Percentiles rank a stretch among this genome's conserved stretches.
Evolutionary conservation across 768 basidiomycete species (phyloP).

Genomic region (Amanita thiersii): DNA sequence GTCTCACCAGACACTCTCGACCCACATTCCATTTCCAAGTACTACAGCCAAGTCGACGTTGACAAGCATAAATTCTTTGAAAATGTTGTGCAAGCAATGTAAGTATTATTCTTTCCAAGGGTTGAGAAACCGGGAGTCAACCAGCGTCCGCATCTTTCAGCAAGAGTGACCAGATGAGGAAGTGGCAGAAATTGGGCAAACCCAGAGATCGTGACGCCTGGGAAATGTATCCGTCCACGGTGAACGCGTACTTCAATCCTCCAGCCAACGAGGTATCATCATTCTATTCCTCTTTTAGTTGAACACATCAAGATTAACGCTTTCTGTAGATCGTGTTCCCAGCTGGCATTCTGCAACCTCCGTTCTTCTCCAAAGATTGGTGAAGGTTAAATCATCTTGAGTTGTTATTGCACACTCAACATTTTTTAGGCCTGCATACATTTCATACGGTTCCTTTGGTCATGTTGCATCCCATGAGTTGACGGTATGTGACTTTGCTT

Average conservation of each 20-base stretch:
- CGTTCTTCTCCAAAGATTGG: conserved; percentile 84
- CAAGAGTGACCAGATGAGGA: conserved; percentile 50
- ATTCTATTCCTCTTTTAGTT: background rate
- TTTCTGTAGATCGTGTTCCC: conserved; percentile 81
- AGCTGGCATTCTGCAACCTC: conserved; percentile 88
- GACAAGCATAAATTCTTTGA: conserved; percentile 71
- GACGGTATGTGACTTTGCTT: conserved; percentile 41
- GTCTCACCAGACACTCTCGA: conserved; percentile 73
- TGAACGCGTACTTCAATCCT: conserved; percentile 86
- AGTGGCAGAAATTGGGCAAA: conserved; percentile 69
- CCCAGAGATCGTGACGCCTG: conserved; percentile 64
- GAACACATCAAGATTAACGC: background rate
- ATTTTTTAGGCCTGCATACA: conserved; percentile 67
- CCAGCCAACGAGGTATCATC: conserved; percentile 72
- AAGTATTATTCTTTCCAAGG: conserved; percentile 11
- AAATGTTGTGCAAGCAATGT: conserved; percentile 66
- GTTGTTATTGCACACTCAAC: conserved; percentile 9
- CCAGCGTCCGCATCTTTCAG: conserved; percentile 20
- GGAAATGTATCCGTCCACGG: conserved; percentile 84
- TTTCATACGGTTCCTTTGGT: conserved; percentile 90
- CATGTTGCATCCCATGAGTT: conserved; percentile 90
- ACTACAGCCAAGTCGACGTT: conserved; percentile 67
- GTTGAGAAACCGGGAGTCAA: background rate
- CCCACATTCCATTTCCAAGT: conserved; percentile 59
- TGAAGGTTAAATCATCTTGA: conserved; percentile 19